These are phyloP conservation scores for Penicillium sp. DNA, from an alignment of 2,329 filamentous ascomycete species.

Conservation along the genomic window DNA sequence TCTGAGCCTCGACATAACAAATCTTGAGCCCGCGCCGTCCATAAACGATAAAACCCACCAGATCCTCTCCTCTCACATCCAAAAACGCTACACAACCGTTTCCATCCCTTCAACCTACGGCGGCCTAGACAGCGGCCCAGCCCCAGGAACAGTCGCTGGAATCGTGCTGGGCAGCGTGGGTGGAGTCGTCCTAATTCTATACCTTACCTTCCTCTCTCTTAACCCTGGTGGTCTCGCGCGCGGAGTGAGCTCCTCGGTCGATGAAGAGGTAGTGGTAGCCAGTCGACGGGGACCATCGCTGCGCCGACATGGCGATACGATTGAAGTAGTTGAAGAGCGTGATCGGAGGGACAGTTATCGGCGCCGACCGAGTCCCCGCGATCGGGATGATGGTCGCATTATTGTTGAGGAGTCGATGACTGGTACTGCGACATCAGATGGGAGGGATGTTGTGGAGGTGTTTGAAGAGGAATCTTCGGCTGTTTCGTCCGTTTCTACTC, in stretches of 20 bases:
- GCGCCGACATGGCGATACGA: constrained; percentile 16
- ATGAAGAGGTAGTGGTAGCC: constrained; percentile 30
- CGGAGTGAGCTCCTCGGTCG: constrained; percentile 18
- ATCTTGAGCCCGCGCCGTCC: background rate
- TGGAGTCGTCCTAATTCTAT: constrained; percentile 56
- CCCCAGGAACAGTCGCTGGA: constrained; percentile 60
- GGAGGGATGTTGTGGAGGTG: constrained; percentile 57
- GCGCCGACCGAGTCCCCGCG: constrained; percentile 15
- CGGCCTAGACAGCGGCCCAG: constrained; percentile 52
- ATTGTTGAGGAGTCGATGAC: constrained; percentile 36
- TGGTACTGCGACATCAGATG: constrained; percentile 21
- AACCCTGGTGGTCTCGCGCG: constrained; percentile 43
- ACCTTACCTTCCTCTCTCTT: constrained; percentile 53
- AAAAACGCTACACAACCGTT: constrained; percentile 33
- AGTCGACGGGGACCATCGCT: constrained; percentile 18
- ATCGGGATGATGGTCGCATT: constrained; percentile 20
- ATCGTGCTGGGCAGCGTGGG: constrained; percentile 53
- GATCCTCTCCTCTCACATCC: constrained; percentile 12
- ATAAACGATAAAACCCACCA: background rate
- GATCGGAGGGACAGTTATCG: constrained; percentile 28
- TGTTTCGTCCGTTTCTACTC: constrained; percentile 36
- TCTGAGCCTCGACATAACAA: background rate
- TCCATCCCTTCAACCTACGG: constrained; percentile 65
- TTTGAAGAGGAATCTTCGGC: constrained; percentile 52
- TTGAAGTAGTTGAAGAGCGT: constrained; percentile 36